Percentiles rank a stretch among this genome's conserved stretches.
Evolutionary conservation across 805 yeast genomes (phyloP).

Genomic region (Candida yuanshanica): DNA sequence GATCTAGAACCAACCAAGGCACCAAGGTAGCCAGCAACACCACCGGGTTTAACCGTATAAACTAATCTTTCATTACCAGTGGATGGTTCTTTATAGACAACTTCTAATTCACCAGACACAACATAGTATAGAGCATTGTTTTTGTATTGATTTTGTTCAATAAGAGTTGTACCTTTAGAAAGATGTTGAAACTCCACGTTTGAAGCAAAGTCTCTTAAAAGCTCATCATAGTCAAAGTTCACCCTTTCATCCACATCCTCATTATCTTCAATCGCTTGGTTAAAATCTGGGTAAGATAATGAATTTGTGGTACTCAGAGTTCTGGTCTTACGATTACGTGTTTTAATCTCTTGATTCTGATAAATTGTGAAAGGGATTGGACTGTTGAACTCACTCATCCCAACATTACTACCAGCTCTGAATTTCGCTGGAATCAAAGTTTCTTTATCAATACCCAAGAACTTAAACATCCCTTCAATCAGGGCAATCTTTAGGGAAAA

Average conservation of each 20-base stretch:
- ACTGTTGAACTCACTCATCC: conserved; percentile 12
- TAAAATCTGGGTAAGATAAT: conserved; percentile 13
- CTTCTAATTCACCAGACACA: conserved; percentile 71
- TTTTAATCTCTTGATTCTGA: conserved; percentile 1
- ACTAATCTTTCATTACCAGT: conserved; percentile 34
- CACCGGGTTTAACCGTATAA: conserved; percentile 66
- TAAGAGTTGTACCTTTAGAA: conserved; percentile 48
- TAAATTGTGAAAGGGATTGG: conserved; percentile 15
- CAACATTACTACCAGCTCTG: conserved; percentile 19
- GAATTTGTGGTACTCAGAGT: conserved; percentile 17
- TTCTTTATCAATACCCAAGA: conserved; percentile 55
- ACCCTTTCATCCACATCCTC: conserved; percentile 22
- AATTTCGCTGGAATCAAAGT: conserved; percentile 22
- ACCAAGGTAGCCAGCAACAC: conserved; percentile 83
- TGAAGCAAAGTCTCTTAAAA: conserved; percentile 45
- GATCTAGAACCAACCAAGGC: conserved; percentile 76
- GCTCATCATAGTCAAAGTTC: conserved; percentile 46
- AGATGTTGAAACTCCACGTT: conserved; percentile 50
- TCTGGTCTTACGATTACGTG: conserved; percentile 6
- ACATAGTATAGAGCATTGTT: conserved; percentile 77
- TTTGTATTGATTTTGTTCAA: conserved; percentile 52
- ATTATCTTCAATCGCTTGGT: background rate
- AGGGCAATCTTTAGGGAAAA: conserved; percentile 56
- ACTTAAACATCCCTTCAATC: conserved; percentile 62
- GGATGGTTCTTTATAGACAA: conserved; percentile 38